Base-by-base conservation (phyloP, 805 yeast genomes). In the Pichia deserticola region DNA sequence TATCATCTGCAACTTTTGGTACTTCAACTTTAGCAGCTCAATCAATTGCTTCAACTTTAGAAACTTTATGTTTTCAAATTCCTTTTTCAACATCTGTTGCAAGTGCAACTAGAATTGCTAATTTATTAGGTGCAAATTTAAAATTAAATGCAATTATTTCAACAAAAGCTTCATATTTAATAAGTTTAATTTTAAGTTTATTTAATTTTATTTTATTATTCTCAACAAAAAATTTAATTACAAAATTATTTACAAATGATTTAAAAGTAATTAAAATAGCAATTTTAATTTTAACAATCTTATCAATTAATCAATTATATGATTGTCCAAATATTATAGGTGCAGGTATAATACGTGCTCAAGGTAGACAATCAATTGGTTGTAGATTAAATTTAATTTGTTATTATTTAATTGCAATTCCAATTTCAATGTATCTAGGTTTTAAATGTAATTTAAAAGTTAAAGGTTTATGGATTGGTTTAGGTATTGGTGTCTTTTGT, bases 51-150 rank as follows among this genome's bases (percentile, higher is more conserved):
- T 70, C 83, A n/a, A 81, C 87, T 0, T 71, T 84, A 9, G 78
- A 82, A 49, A 77, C 79, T 1, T 61, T 82, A 47, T 67, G 79
- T 27, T 83, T 79, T 60, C 89, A 83, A 60, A 67, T 82, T 6
- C 87, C 87, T 11, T 81, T 83, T 60, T 84, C 87, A 5, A 69
- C 81, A 39, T 76, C 84, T 8, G 80, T 83, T 41, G 83, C 87
- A 3, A 74, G 82, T 1, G 76, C 86, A n/a, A 82, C 88, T 1
- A 73, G 88, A 63, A 75, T 82, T n/a, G 88, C 88, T 3, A 80
- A 82, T 72, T 79, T 69, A 53, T 71, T 83, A 48, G 89, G 89
- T 25, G 84, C 84, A 2, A 54, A 56, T 5, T 42, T 41, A 29
- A 44, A 50, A 43, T 30, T 15, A 5, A 52, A 54, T 27, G 57